Evolutionary conservation across 2,329 filamentous ascomycete species (phyloP).

Genomic region (Eutypella sp.): DNA sequence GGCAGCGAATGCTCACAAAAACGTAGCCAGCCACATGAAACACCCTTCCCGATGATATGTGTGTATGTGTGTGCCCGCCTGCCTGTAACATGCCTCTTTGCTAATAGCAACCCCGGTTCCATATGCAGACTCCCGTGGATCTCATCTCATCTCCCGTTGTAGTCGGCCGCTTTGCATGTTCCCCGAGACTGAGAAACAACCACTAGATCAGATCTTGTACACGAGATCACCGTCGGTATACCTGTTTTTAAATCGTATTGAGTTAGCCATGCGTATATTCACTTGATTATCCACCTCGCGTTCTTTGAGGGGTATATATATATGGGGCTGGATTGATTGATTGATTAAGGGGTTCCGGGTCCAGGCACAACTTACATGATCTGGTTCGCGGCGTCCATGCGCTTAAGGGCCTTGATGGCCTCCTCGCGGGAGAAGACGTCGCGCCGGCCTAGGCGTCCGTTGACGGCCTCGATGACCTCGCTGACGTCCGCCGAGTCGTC

Average conservation of each 20-base stretch:
- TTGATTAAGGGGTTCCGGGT: too few relatives aligned
- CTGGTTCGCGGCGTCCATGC: slow-evolving; percentile 78
- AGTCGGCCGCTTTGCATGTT: too few relatives aligned
- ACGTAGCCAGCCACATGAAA: too few relatives aligned
- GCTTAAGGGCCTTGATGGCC: slow-evolving; percentile 69
- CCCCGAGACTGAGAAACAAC: too few relatives aligned
- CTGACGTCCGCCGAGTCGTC: slow-evolving; percentile 78
- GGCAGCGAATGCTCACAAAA: too few relatives aligned
- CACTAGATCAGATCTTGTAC: slow-evolving; percentile 62
- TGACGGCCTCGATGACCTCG: slow-evolving; percentile 73
- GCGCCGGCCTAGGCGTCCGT: slow-evolving; percentile 55
- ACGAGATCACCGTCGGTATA: slow-evolving; percentile 59
- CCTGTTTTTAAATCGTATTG: slow-evolving; percentile 31
- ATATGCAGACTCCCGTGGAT: too few relatives aligned
- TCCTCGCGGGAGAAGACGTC: slow-evolving; percentile 66
- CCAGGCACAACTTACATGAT: slow-evolving; percentile 96
- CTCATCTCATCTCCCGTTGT: too few relatives aligned
- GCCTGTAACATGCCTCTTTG: too few relatives aligned
- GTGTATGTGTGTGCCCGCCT: too few relatives aligned
- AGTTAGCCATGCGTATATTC: slow-evolving; percentile 9
- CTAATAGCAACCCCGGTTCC: too few relatives aligned
- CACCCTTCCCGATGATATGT: too few relatives aligned
- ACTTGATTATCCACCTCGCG: neutral
- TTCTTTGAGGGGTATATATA: neutral
- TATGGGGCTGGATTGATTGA: slow-evolving; percentile 1